A percentile compares a stretch with the other conserved stretches of the same genome.
These are phyloP conservation scores for Lithohypha guttulata DNA, from an alignment of 2,329 filamentous ascomycete genomes.

Conservation along the genomic window DNA sequence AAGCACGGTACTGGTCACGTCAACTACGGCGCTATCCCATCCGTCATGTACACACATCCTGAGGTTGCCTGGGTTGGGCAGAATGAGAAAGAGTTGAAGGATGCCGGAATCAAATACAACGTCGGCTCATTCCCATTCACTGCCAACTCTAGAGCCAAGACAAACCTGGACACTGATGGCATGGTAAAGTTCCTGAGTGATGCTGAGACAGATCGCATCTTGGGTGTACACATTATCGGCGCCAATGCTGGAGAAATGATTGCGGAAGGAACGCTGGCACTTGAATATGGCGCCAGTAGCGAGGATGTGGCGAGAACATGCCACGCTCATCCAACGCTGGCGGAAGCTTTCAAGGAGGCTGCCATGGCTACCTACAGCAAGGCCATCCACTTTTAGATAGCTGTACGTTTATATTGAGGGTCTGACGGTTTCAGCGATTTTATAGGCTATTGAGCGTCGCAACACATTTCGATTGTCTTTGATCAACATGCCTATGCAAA, in stretches of 20 bases:
- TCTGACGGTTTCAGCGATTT: conserved; percentile 3
- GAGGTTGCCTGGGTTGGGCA: conserved; percentile 98
- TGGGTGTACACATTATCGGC: conserved; percentile 94
- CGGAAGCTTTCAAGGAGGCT: conserved; percentile 98
- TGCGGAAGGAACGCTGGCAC: conserved; percentile 84
- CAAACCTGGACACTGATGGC: conserved; percentile 90
- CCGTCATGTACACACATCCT: conserved; percentile 98
- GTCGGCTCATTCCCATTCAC: conserved; percentile 92
- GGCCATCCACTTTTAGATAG: conserved; percentile 81
- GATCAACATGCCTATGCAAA: too few relatives aligned
- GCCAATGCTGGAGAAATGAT: conserved; percentile 98
- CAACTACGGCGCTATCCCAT: conserved; percentile 96
- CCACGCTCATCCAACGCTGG: conserved; percentile 90
- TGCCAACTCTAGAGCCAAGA: conserved; percentile 98
- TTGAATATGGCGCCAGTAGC: conserved; percentile 91
- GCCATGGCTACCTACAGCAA: conserved; percentile 95
- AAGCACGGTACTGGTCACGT: conserved; percentile 97
- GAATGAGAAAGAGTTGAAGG: conserved; percentile 92
- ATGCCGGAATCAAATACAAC: conserved; percentile 79
- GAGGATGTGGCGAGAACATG: conserved; percentile 93
- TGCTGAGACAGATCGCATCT: conserved; percentile 87
- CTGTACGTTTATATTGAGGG: background rate
- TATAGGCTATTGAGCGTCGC: too few relatives aligned
- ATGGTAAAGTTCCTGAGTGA: conserved; percentile 96
- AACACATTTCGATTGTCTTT: too few relatives aligned